Conservation (phyloP, 495 filamentous ascomycete species). For the Letharia columbiana region DNA sequence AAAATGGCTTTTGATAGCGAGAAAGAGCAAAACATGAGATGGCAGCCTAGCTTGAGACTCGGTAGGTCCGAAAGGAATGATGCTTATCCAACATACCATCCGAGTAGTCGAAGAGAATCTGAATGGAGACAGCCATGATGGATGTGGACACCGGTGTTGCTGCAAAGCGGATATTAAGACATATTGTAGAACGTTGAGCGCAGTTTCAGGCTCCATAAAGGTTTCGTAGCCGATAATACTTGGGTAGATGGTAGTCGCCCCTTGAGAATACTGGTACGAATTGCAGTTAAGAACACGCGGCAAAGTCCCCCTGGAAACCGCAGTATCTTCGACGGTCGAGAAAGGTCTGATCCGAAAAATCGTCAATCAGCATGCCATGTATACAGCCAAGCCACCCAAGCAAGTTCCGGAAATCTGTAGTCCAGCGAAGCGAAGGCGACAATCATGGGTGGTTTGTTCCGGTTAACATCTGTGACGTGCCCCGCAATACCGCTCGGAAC, state of each 20-base stretch:
- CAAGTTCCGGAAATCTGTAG: background rate
- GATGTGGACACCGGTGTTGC: background rate
- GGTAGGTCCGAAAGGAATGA: constrained; percentile 7
- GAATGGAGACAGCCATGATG: constrained; percentile 5
- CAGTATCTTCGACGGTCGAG: background rate
- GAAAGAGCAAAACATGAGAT: constrained; percentile 10
- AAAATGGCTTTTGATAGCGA: constrained; percentile 16
- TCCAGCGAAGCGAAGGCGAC: background rate
- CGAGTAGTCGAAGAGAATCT: constrained; percentile 6
- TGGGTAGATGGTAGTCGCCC: background rate
- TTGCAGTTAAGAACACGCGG: background rate
- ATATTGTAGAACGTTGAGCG: background rate
- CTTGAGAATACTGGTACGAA: background rate
- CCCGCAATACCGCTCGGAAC: background rate
- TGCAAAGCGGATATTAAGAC: background rate
- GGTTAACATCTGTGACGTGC: background rate
- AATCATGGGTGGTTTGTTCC: background rate
- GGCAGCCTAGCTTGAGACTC: background rate
- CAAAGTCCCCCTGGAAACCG: too few species aligned
- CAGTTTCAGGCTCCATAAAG: background rate
- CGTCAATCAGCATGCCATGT: background rate
- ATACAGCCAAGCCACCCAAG: background rate
- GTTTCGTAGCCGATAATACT: background rate
- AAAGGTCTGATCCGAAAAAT: background rate
- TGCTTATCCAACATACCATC: constrained; percentile 18